Conservation (phyloP, 306 rosid genomes). For the Dryas drummondii region DNA sequence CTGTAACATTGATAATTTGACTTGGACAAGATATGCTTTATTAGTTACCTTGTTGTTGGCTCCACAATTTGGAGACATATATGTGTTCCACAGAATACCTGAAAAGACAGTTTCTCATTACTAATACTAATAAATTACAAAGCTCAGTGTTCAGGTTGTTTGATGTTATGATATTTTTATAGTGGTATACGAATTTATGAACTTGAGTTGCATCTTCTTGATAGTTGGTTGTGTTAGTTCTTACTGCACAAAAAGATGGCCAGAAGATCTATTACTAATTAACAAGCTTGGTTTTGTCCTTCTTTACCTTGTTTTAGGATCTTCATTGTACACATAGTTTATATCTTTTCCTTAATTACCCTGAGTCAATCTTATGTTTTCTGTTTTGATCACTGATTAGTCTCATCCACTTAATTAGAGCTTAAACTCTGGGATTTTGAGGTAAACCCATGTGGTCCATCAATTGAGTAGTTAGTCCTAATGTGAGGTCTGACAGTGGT, state of each 20-base stretch:
- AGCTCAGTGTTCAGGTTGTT: background rate
- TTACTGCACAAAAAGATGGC: no score
- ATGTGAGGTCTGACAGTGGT: background rate
- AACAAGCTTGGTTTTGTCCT: no score
- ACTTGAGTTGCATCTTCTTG: background rate
- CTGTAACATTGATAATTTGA: conserved; percentile 3
- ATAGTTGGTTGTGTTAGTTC: background rate
- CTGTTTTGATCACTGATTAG: background rate
- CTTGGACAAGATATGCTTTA: background rate
- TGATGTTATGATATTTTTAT: no score
- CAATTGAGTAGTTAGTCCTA: background rate
- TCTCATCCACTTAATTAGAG: background rate
- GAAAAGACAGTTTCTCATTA: background rate
- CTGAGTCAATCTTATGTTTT: no score
- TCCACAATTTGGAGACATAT: conserved; percentile 2
- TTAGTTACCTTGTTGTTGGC: background rate
- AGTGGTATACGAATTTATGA: background rate
- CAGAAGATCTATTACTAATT: no score
- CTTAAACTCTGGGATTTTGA: background rate
- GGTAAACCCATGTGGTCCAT: background rate
- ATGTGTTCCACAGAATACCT: background rate
- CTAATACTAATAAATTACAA: background rate
- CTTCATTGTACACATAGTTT: no score
- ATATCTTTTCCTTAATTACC: no score
- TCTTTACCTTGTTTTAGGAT: no score